Evolutionary conservation across 1,139 yeast species (phyloP), one percentile per base, ranked within the genome.

Genomic region (Yamadazyma sp.): DNA sequence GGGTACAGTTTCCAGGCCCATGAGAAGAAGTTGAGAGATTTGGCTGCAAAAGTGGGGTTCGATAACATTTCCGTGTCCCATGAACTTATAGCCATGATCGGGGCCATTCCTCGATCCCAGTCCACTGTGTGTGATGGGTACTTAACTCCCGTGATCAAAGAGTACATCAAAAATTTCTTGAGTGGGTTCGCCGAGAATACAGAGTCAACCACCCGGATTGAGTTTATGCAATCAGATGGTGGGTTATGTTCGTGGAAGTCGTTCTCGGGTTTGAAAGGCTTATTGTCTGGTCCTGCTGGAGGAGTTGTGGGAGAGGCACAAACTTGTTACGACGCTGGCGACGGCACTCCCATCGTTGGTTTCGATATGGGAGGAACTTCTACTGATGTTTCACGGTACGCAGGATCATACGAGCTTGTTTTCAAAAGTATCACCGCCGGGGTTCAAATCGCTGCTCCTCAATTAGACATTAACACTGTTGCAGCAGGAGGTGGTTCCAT

Each of bases 121-220:
- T 82, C 89, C 12, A 73, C 87, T 3, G 77, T 80, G 14, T 88
- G 87, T 2, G 92, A 85, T 61, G 88, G 92, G 1, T 85, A 85
- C 54, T 60, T 85, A 41, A 83, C 89, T 3, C 94, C 94, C 1
- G 84, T 80, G 37, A 81, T 85, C 34, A 69, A 77, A 43, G 69
- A 76, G 24, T 85, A 85, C 55, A 64, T 85, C 32, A 58, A 68
- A 18, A 75, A 80, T 17, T 82, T 86, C 51, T 75, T 80, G 32
- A 54, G 69, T 4, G 91, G 91, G 2, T 69, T 85, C 47, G 63
- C 63, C 27, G 76, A 79, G 30, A 78, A 79, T 2, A 45, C 41
- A 18, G 48, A 46, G 20, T 28, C 33, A 5, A 43, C 44, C 18
- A 51, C 54, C 18, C 39, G 55, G 36, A 62, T 77, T 31, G 66